Percentiles rank a stretch among this genome's conserved stretches.
Conservation (phyloP, 176 grass and related monocot genomes). For the Zea mays region Zm-B73-REFERENCE-NAM-5.0 NC_050102.1:156057001-156057500, state of each 20-base stretch:
- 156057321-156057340: constrained; percentile 85
- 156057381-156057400: constrained; percentile 12
- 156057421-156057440: neutral
- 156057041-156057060: constrained; percentile 92
- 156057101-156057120: constrained; percentile 45
- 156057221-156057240: constrained; percentile 78
- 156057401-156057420: constrained; percentile 19
- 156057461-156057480: constrained; percentile 26
- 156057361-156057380: constrained; percentile 2
- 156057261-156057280: constrained; percentile 63
- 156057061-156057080: constrained; percentile 94
- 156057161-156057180: constrained; percentile 82
- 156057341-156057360: constrained; percentile 37
- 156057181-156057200: constrained; percentile 88
- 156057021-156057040: constrained; percentile 95
- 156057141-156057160: constrained; percentile 65
- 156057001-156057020: constrained; percentile 86
- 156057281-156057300: constrained; percentile 95
- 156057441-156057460: constrained; percentile 8
- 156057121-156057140: constrained; percentile 25
- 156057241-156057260: constrained; percentile 77
- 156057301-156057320: constrained; percentile 90
- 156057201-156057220: constrained; percentile 87
- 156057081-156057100: constrained; percentile 58
- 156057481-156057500: constrained; percentile 13